Evolutionary conservation across 1,284 basidiomycete genomes (phyloP), one percentile per base, ranked within the genome.

Genomic region (Tylopilus orsonianus): DNA sequence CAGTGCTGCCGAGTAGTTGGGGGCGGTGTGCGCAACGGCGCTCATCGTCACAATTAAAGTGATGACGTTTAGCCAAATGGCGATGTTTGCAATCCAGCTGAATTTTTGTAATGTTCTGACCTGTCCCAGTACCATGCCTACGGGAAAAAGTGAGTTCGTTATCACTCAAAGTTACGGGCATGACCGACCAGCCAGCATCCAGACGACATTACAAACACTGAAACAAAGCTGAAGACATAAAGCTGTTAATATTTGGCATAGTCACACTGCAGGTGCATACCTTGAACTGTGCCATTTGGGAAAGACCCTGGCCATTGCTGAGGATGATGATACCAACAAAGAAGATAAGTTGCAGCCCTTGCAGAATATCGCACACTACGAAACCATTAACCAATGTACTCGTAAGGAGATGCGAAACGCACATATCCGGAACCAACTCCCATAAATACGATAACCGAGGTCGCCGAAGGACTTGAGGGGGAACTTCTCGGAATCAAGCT

Each of bases 401-500:
- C 13, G 16, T n/a, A 3, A 40, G 33, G 36, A 1, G 19, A 16
- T 46, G 36, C 23, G 54, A 58, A 64, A 20, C 63, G 4, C 36
- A 65, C 65, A 1, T 44, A 71, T 71, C 2, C 77, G 70, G 47
- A 77, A 75, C 43, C 69, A 68, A 30, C 46, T 63, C 4, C 83
- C 83, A 40, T 74, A 78, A 36, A 85, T 70, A 29, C 83, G 74
- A 35, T 80, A 74, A 9, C 71, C 77, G 8, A 86, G 67, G 50
- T 85, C 81, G 3, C 72, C 74, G 56, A 83, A 87, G 2, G 77
- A 78, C 53, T 69, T 75, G 27, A 85, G 57, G 2, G 83, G 83
- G 58, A 77, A 83, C 19, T 70, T 69, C 5, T 75, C 66, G 3
- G 79, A 82, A 60, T 86, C 84, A 37, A 85, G 62, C 27, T 74